Base-by-base conservation (phyloP, 805 yeast genomes). In the Starmerella geochares region DNA sequence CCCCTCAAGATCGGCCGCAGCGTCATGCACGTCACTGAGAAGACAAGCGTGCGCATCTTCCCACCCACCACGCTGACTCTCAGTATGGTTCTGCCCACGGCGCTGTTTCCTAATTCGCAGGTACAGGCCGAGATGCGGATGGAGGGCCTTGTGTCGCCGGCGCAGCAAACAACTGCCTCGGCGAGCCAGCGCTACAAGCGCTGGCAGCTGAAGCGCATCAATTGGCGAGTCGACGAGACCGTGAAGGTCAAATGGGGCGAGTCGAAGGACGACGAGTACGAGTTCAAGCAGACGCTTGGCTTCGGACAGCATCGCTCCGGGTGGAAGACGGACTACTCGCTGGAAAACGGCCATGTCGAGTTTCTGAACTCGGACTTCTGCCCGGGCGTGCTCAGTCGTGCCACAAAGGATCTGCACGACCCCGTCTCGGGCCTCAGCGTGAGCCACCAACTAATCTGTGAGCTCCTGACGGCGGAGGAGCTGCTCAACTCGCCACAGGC, bases 41-140 rank as follows among this genome's bases (percentile, higher is more conserved):
- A 87, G 58, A 86, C 84, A 61, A 85, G 95, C 1, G 68, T 86
- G 33, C 75, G 99, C 53, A 85, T 92, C 1, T 92, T 92, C 66
- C 98, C 98, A 0, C 97, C 99, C 7, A 90, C 97, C 0, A 84
- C 83, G 38, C 81, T 92, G 32, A 81, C 86, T 2, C 94, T 95
- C 6, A 78, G 83, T 24, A 92, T 94, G 8, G 83, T 81, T 14
- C 70, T 92, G 45, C 98, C 98, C 2, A 83, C 83, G 55, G 95
- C 87, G 14, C 75, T 85, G 28, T 85, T 85, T 64, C 97, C 97
- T 11, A 81, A 84, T 62, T 82, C 95, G 0, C 73, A 81, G 0
- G 86, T 92, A 61, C 83, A 92, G 0, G 73, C 90, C 20, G 96
- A 87, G 61, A 70, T 92, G 60, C 78, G 80, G 56, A 67, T 92